Evolutionary conservation across 2,329 filamentous ascomycete species (phyloP), one percentile per base, ranked within the genome.

Genomic region (Tolypocladium capitatum): DNA sequence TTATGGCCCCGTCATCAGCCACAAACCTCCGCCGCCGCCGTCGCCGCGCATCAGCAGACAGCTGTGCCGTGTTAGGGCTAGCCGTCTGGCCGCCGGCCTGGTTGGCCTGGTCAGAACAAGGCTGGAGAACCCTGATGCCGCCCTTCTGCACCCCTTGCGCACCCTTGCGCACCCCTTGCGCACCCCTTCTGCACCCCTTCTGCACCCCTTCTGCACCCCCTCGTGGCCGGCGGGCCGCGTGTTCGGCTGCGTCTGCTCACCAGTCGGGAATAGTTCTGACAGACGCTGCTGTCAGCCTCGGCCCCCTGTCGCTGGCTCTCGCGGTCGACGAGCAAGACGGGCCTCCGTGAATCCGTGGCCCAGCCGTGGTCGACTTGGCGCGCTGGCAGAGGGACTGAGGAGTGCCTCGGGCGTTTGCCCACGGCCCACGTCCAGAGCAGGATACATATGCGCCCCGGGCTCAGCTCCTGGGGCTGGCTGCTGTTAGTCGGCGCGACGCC

Each of bases 401-500:
- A 42, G 46, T 35, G 31, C 43, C 32, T 41, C 35, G 43, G 41
- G 41, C 40, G 24, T 43, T 43, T 43, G 28, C 30, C 28, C 41
- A 31, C 18, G 27, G 32, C 20, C 43, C 43, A 35, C 32, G 43
- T 34, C 20, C 43, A n/a, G 30, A 47, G 18, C 44, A 35, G 35
- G 38, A 46, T 35, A 44, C 48, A 49, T 45, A 43, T 49, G 48
- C 48, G 48, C 48, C 48, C 41, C 42, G 34, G 47, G 48, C 48
- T 49, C 48, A 49, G 48, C 48, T 49, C 30, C 48, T 42, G 45
- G 45, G 48, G 44, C 45, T 42, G 38, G 38, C 18, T 33, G 31
- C 43, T 45, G 48, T 49, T 47, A 41, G 48, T 46, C 48, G 48
- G n/a, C 43, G 28, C 18, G 31, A 18, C 43, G 36, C 47, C 43